These are phyloP conservation scores for Aspergillus tanneri DNA, from an alignment of 2,329 filamentous ascomycete genomes.

Conservation along the genomic window DNA sequence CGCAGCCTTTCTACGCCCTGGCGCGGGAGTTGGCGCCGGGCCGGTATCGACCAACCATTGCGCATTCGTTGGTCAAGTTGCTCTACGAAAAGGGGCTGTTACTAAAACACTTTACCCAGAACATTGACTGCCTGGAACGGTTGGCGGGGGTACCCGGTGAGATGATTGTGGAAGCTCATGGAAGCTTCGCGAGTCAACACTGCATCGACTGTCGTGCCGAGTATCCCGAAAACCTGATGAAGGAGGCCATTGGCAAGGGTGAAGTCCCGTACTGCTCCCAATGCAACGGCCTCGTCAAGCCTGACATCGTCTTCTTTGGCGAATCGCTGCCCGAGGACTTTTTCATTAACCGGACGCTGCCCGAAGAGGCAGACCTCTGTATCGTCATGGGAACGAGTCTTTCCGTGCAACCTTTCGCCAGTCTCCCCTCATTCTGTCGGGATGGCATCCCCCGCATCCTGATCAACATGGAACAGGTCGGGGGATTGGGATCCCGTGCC, in stretches of 20 bases:
- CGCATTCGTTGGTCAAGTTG: conserved; percentile 83
- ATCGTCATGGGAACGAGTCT: conserved; percentile 89
- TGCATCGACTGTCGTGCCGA: conserved; percentile 81
- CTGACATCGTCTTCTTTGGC: conserved; percentile 93
- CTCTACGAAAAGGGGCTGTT: conserved; percentile 76
- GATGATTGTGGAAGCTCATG: conserved; percentile 88
- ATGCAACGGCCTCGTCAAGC: conserved; percentile 82
- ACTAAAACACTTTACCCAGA: conserved; percentile 89
- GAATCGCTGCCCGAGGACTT: conserved; percentile 69
- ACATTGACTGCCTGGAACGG: conserved; percentile 93
- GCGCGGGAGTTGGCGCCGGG: conserved; percentile 92
- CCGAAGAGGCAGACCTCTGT: conserved; percentile 67
- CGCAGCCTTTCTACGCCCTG: conserved; percentile 86
- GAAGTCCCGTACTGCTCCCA: conserved; percentile 68
- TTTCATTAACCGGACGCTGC: conserved; percentile 57
- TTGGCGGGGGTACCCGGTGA: conserved; percentile 78
- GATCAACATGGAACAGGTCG: conserved; percentile 83
- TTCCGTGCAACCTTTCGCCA: conserved; percentile 84
- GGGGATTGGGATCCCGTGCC: conserved; percentile 69
- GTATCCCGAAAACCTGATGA: conserved; percentile 75
- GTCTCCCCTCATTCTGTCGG: conserved; percentile 65
- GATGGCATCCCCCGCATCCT: conserved; percentile 71
- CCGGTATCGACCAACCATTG: conserved; percentile 81
- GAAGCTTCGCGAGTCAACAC: conserved; percentile 85
- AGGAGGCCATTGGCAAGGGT: conserved; percentile 62